Base-by-base conservation (phyloP, 495 filamentous ascomycete species). In the Penicillium bovifimosum region DNA sequence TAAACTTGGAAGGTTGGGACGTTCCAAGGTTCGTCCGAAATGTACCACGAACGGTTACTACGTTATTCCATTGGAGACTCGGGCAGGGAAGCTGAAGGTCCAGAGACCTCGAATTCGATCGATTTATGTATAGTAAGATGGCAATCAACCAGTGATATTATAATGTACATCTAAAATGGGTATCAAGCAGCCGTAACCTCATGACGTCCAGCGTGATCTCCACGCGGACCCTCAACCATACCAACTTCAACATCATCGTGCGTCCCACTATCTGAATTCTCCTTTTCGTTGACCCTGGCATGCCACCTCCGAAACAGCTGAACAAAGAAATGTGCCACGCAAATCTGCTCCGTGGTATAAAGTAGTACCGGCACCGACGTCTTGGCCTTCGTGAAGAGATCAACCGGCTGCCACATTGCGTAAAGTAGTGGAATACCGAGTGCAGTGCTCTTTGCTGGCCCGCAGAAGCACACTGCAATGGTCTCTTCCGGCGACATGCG, bases 271-370 rank as follows among this genome's bases (percentile, higher is more conserved):
- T 61, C 56, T 18, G 38, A 13, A 45, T 65, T 53, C 31, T 61
- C 47, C 28, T 64, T 63, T 55, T 71, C 71, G 1, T 51, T 34
- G 38, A 67, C 38, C 31, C 68, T 56, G 33, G 66, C 52, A 41
- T 74, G 58, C 74, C 77, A 80, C 61, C 71, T 67, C 44, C 65
- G 66, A 47, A 80, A 77, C 39, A 77, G 61, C 61, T 77, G 73
- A 29, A 80, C 77, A 44, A 80, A 74, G 48, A 79, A 70, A 58
- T 80, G 76, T 14, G 77, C 79, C 41, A 81, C 65, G 38, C 75
- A 79, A 5, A 80, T 73, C 57, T 80, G 77, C 63, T 81, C 77
- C 13, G 79, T 76, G 36, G 79, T 80, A 50, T 80, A 81, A 34
- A 81, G 61, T 41, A 80, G 50, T 7, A 80, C 77, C 2, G 77